Percentiles rank a stretch among this genome's conserved stretches.
phyloP scores from a whole-genome alignment of 345 rosid species.

The Physaria fendleri region DNA sequence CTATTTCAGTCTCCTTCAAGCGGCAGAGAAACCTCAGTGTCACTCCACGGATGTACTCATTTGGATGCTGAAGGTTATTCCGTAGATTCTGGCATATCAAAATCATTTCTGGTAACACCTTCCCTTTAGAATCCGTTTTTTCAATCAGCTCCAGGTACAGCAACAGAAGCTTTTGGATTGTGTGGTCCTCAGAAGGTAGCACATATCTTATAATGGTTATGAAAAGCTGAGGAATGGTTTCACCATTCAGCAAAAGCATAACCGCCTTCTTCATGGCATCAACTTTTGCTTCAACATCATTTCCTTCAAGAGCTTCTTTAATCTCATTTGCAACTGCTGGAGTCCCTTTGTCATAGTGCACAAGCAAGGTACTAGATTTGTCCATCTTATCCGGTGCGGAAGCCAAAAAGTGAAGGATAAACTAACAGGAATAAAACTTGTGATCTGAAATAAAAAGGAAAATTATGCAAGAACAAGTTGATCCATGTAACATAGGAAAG shows the following conservation, averaged over 20 bases:
- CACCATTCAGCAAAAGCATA: conserved; percentile 84
- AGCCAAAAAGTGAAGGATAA: neutral
- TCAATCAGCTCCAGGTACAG: conserved; percentile 80
- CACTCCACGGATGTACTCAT: conserved; percentile 87
- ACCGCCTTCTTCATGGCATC: conserved; percentile 89
- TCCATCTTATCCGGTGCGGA: conserved; percentile 44
- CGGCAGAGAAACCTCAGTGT: conserved; percentile 74
- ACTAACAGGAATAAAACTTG: neutral
- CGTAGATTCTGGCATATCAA: conserved; percentile 82
- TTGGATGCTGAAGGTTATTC: conserved; percentile 85
- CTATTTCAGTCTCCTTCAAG: conserved; percentile 56
- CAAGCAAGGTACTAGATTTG: conserved; percentile 68
- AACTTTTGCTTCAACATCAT: conserved; percentile 55
- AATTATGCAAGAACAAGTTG: neutral
- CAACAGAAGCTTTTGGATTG: conserved; percentile 71
- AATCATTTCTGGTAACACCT: conserved; percentile 87
- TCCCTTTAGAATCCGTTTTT: conserved; percentile 66
- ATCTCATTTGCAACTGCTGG: conserved; percentile 83
- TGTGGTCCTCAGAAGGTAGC: conserved; percentile 86
- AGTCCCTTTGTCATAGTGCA: conserved; percentile 84
- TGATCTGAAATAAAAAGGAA: neutral
- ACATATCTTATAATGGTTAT: conserved; percentile 85
- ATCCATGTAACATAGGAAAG: neutral
- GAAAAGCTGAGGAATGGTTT: conserved; percentile 89
- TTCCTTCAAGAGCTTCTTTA: conserved; percentile 86